A percentile compares a stretch with the other conserved stretches of the same genome.
phyloP scores from a whole-genome alignment of 768 basidiomycete species.

The Lentinula detonsa region DNA sequence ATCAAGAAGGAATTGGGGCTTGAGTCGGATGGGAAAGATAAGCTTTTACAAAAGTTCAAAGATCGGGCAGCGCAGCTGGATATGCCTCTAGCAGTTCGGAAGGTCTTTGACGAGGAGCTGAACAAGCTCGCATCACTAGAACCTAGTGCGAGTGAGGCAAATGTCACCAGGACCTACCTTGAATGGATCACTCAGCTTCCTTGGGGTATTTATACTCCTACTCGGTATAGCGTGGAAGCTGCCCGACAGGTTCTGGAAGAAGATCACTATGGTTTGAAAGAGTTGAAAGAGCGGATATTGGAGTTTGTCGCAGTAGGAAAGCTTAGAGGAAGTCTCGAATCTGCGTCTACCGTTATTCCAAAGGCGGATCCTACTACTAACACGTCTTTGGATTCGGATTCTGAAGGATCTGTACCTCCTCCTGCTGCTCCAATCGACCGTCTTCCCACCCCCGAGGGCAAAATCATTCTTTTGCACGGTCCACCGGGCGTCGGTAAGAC shows the following conservation, averaged over 20 bases:
- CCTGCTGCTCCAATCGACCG: background rate
- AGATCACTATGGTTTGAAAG: conserved; percentile 90
- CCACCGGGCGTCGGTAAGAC: conserved; percentile 99
- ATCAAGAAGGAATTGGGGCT: conserved; percentile 96
- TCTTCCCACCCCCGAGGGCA: conserved; percentile 49
- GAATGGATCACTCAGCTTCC: conserved; percentile 95
- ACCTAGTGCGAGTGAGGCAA: conserved; percentile 87
- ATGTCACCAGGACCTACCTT: conserved; percentile 90
- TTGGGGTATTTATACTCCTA: conserved; percentile 92
- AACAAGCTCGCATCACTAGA: conserved; percentile 86
- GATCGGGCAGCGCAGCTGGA: conserved; percentile 74
- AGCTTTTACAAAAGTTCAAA: conserved; percentile 87
- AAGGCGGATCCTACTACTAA: background rate
- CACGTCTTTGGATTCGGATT: background rate
- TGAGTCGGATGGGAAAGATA: conserved; percentile 94
- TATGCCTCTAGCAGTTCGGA: conserved; percentile 86
- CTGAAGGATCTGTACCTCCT: background rate
- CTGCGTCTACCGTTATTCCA: background rate
- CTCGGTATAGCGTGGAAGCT: conserved; percentile 85
- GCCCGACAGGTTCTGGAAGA: conserved; percentile 85
- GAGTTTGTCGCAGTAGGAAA: conserved; percentile 97
- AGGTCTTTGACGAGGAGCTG: conserved; percentile 96
- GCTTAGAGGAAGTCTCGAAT: conserved; percentile 77
- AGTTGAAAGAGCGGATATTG: conserved; percentile 90
- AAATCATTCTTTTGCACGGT: conserved; percentile 94